These are phyloP conservation scores for Rhodotorula sp. DNA, from an alignment of 1,284 basidiomycete species.

Conservation along the genomic window DNA sequence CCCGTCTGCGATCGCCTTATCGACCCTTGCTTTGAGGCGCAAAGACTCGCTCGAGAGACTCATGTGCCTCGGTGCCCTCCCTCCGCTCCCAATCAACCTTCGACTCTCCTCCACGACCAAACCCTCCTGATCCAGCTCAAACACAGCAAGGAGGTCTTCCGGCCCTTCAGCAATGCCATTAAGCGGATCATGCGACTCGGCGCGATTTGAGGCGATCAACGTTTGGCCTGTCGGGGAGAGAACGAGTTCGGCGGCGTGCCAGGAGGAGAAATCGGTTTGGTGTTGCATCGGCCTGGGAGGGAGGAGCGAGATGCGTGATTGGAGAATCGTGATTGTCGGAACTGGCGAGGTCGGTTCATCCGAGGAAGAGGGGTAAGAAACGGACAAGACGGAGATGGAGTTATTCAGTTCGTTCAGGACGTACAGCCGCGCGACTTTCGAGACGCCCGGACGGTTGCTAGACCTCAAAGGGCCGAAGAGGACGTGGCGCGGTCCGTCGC, in stretches of 20 bases:
- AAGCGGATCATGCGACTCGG: slow-evolving; percentile 35
- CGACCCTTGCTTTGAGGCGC: not conserved
- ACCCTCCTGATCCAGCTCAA: slow-evolving; percentile 12
- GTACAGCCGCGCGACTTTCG: slow-evolving; percentile 17
- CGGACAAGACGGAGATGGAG: slow-evolving; percentile 24
- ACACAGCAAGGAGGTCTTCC: slow-evolving; percentile 27
- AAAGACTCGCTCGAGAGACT: slow-evolving; percentile 15
- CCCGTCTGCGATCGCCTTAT: slow-evolving; percentile 4
- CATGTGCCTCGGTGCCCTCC: slow-evolving; percentile 33
- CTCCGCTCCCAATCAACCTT: slow-evolving; percentile 8
- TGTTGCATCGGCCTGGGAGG: slow-evolving; percentile 12
- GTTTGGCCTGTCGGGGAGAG: slow-evolving; percentile 15
- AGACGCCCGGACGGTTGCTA: not conserved
- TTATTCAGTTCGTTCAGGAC: slow-evolving; percentile 38
- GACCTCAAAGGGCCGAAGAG: slow-evolving; percentile 9
- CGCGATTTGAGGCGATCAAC: slow-evolving; percentile 37
- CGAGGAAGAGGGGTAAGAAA: slow-evolving; percentile 24
- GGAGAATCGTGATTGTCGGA: slow-evolving; percentile 25
- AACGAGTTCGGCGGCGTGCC: slow-evolving; percentile 37
- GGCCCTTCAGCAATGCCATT: slow-evolving; percentile 18
- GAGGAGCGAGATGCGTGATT: slow-evolving; percentile 31
- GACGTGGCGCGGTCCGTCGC: slow-evolving; percentile 33
- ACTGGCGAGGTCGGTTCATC: not conserved
- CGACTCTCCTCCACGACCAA: not conserved
- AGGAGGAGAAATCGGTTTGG: slow-evolving; percentile 25